A percentile compares a stretch with the other conserved stretches of the same genome.
Evolutionary conservation across 495 filamentous ascomycete genomes (phyloP).

Genomic region (Terfezia claveryi): DNA sequence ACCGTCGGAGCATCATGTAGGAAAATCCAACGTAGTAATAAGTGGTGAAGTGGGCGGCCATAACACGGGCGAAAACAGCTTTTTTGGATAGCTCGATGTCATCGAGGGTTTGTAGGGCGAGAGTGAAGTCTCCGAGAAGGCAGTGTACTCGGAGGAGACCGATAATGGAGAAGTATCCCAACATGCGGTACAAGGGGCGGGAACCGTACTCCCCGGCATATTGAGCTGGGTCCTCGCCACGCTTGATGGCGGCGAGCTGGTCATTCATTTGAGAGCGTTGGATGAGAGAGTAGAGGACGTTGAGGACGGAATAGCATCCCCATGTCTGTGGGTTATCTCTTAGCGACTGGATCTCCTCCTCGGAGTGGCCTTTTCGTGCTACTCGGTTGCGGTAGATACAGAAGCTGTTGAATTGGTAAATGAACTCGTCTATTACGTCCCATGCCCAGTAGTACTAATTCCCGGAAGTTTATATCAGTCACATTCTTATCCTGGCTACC

Average conservation of each 20-base stretch:
- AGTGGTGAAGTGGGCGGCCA: slow-evolving; percentile 98
- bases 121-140: slow-evolving; percentile 89
- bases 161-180: slow-evolving; percentile 98
- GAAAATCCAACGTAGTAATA: slow-evolving; percentile 99
- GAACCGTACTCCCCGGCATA: slow-evolving; percentile 88
- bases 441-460: slow-evolving; percentile 94
- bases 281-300: slow-evolving; percentile 96
- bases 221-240: slow-evolving; percentile 61
- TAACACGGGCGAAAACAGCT: slow-evolving; percentile 97
- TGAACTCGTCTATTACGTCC: slow-evolving; percentile 99
- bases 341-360: slow-evolving; percentile 74
- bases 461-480: slow-evolving; percentile 12
- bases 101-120: slow-evolving; percentile 94
- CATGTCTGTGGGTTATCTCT: slow-evolving; percentile 95
- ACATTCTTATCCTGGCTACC: neutral
- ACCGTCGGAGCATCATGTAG: slow-evolving; percentile 99
- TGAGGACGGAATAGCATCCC: slow-evolving; percentile 98
- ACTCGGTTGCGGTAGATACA: slow-evolving; percentile 84
- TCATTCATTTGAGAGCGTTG: slow-evolving; percentile 94
- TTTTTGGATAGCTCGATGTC: slow-evolving; percentile 99
- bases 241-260: slow-evolving; percentile 84
- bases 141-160: slow-evolving; percentile 90
- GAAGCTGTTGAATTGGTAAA: slow-evolving; percentile 99
- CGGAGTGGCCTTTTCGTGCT: slow-evolving; percentile 61
- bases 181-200: slow-evolving; percentile 85